These are phyloP conservation scores for Diversispora epigaea DNA, from an alignment of 192 early-diverging fungal species.

Conservation along the genomic window DNA sequence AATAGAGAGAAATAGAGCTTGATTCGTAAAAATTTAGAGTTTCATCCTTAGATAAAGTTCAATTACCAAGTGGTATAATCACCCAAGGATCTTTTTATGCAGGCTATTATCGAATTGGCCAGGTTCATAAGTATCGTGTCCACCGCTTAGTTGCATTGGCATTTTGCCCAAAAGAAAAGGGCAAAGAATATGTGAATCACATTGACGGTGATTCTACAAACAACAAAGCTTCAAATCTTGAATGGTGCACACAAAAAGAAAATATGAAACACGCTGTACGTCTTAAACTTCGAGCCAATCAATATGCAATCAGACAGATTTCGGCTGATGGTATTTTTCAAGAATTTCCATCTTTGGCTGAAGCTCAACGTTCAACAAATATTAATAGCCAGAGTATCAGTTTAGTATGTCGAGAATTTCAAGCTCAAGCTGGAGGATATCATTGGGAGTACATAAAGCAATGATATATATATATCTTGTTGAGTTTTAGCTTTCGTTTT, in stretches of 20 bases:
- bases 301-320: conserved; percentile 32
- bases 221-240: conserved; percentile 15
- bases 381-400: conserved; percentile 20
- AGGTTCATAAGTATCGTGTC: not conserved
- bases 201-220: not conserved
- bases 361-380: conserved; percentile 4
- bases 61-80: not conserved
- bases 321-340: conserved; percentile 26
- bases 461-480: too few species aligned
- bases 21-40: too few species aligned
- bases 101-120: not conserved
- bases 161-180: conserved; percentile 21
- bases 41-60: not conserved
- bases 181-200: conserved; percentile 31
- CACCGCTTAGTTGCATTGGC: conserved; percentile 12
- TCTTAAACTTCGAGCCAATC: not conserved
- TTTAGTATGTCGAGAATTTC: conserved; percentile 17
- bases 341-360: conserved; percentile 25
- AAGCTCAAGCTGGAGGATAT: conserved; percentile 23
- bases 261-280: not conserved
- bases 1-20: not conserved
- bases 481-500: too few species aligned
- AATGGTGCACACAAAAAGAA: conserved; percentile 27
- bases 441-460: conserved; percentile 28
- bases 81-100: not conserved